Conservation (phyloP, 257 asterid genomes). For the Misopates orontium region DNA sequence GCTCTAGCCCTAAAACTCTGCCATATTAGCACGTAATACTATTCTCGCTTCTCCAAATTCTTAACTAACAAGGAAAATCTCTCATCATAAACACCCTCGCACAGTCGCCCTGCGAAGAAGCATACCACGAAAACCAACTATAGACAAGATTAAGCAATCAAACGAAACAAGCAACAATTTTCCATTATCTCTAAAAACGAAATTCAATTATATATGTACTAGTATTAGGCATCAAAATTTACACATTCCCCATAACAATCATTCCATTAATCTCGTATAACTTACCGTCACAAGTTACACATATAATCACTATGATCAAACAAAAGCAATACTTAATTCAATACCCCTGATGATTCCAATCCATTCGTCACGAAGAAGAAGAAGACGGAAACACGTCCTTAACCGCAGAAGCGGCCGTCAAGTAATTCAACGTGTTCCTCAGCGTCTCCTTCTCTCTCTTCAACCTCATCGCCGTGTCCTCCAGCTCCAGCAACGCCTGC, state of each 20-base stretch:
- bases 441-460: conserved; percentile 95
- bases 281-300: conserved; percentile 24
- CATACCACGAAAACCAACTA: neutral
- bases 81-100: conserved; percentile 3
- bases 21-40: neutral
- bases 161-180: neutral
- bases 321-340: neutral
- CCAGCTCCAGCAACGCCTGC: conserved; percentile 94
- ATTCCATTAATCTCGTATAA: conserved; percentile 18
- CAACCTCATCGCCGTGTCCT: conserved; percentile 83
- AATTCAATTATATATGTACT: conserved; percentile 28
- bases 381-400: conserved; percentile 88
- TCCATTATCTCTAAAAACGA: neutral
- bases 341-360: neutral
- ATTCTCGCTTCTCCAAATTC: neutral
- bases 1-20: too few species aligned
- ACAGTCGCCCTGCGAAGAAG: neutral
- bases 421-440: conserved; percentile 85
- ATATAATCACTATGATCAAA: conserved; percentile 1
- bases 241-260: conserved; percentile 28
- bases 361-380: conserved; percentile 42
- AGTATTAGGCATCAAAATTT: conserved; percentile 41
- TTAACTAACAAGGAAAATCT: neutral
- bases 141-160: neutral
- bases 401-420: conserved; percentile 94